Base-by-base conservation (phyloP, 1,139 yeast genomes). In the Suhomyces bolitotheri region DNA sequence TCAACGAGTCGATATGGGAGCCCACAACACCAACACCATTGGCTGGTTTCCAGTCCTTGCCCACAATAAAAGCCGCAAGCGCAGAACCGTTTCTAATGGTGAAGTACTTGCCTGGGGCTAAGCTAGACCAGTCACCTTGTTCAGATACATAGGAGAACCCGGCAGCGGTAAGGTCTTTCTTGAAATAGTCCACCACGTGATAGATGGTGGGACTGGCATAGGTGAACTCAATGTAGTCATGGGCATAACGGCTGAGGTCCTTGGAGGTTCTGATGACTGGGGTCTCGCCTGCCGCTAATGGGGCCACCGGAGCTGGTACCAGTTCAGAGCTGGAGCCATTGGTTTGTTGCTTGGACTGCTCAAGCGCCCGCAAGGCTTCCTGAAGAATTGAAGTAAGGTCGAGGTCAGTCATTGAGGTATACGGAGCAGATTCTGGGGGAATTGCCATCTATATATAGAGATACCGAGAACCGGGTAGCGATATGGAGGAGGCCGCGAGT, bases 21-120 rank as follows among this genome's bases (percentile, higher is more conserved):
- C 82, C 86, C 39, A 80, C 70, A 22, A 71, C 67, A 34, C 83
- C 83, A 3, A 76, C 71, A 36, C 88, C 87, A 31, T 63, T 58
- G 19, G 62, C 58, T 1, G 81, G 76, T 3, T 58, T 57, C 88
- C 88, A 81, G 20, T 69, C 55, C 15, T 65, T 58, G 28, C 86
- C 86, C 11, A 80, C 63, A 3, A 70, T 65, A 48, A 80, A 81
- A 1, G 86, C 84, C 24, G 71, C 67, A 29, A 81, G 56, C 27
- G 73, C 63, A 19, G 80, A 68, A 13, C 80, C 82, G 42, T 71
- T 76, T 58, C 85, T 66, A 19, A 64, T 57, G 26, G 85, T 79
- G 59, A 59, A 80, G 53, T 76, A 80, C 43, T 66, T 62, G 12
- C 81, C 80, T 6, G 73, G 61, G 4, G 50, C 47, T 36, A 66